phyloP scores from a whole-genome alignment of 345 rosid species.

The Anacardium occidentale region DNA sequence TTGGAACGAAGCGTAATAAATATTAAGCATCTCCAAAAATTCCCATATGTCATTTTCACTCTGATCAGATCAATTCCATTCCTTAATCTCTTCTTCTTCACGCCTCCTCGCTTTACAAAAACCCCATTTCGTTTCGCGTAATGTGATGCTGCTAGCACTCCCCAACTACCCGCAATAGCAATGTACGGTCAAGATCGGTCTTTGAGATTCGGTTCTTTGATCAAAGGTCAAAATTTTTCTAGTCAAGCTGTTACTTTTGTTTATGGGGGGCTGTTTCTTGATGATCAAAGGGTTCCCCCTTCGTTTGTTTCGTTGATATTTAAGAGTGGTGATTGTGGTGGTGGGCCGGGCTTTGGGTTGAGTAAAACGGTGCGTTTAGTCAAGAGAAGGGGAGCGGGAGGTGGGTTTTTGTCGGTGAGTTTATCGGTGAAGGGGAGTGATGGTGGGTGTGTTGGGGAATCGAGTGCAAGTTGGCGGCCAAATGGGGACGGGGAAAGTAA shows the following conservation, averaged over 20 bases:
- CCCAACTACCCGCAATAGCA: constrained; percentile 6
- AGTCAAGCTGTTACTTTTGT: constrained; percentile 19
- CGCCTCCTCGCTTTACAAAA: constrained; percentile 2
- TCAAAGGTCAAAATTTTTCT: constrained; percentile 31
- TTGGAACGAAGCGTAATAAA: neutral
- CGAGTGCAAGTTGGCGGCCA: constrained; percentile 33
- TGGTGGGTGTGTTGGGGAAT: constrained; percentile 48
- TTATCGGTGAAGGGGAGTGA: constrained; percentile 55
- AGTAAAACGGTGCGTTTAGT: constrained; percentile 30
- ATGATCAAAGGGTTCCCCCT: constrained; percentile 37
- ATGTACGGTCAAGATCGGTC: constrained; percentile 55
- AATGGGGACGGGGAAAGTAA: constrained; percentile 16
- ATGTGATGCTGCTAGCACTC: neutral
- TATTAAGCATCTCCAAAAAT: neutral
- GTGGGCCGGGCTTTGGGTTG: neutral
- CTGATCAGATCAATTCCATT: too few relatives aligned
- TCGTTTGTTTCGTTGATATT: constrained; percentile 45
- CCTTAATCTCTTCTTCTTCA: neutral
- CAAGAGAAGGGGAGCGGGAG: constrained; percentile 28
- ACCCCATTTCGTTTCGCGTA: neutral
- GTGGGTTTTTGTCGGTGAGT: constrained; percentile 61
- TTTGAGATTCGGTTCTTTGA: constrained; percentile 27
- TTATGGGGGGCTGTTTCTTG: constrained; percentile 61
- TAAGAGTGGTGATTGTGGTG: too few relatives aligned
- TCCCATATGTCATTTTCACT: neutral